Conservation (phyloP, 805 yeast species). For the Blastobotrys robertii region DNA sequence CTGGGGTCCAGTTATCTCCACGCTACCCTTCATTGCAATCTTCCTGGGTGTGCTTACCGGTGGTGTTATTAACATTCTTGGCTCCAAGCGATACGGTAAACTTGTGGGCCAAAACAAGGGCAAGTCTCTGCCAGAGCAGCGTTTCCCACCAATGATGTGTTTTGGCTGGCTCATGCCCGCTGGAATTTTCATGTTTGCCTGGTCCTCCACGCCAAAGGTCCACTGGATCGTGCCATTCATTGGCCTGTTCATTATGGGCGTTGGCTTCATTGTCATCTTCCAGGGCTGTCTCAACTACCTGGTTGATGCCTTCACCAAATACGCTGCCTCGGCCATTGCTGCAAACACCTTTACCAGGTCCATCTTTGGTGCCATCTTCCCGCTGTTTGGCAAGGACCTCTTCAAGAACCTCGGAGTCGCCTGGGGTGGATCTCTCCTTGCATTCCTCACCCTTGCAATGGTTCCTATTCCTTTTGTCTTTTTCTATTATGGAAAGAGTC, state of each 20-base stretch:
- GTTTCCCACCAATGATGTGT: constrained; percentile 45
- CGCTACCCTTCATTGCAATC: constrained; percentile 27
- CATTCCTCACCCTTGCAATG: constrained; percentile 38
- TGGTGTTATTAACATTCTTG: constrained; percentile 22
- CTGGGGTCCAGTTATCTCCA: constrained; percentile 26
- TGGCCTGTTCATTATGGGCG: constrained; percentile 43
- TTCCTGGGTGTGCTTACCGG: constrained; percentile 28
- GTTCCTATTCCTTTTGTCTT: constrained; percentile 51
- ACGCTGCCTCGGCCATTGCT: constrained; percentile 57
- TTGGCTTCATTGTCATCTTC: constrained; percentile 48
- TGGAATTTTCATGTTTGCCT: constrained; percentile 53
- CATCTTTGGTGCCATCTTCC: constrained; percentile 51
- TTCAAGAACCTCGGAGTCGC: constrained; percentile 39
- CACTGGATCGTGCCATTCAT: constrained; percentile 52
- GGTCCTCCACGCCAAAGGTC: constrained; percentile 40
- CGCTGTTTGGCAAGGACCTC: constrained; percentile 47
- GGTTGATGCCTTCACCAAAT: constrained; percentile 48
- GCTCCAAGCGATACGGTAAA: constrained; percentile 22
- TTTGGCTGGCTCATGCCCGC: constrained; percentile 38
- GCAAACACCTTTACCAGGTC: constrained; percentile 54
- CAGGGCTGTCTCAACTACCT: constrained; percentile 51
- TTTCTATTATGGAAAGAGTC: constrained; percentile 37
- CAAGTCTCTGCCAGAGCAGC: constrained; percentile 47
- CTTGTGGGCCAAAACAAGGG: constrained; percentile 29
- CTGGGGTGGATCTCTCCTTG: constrained; percentile 49